Conservation (phyloP, 768 basidiomycete species). For the Auricularia sp. region DNA sequence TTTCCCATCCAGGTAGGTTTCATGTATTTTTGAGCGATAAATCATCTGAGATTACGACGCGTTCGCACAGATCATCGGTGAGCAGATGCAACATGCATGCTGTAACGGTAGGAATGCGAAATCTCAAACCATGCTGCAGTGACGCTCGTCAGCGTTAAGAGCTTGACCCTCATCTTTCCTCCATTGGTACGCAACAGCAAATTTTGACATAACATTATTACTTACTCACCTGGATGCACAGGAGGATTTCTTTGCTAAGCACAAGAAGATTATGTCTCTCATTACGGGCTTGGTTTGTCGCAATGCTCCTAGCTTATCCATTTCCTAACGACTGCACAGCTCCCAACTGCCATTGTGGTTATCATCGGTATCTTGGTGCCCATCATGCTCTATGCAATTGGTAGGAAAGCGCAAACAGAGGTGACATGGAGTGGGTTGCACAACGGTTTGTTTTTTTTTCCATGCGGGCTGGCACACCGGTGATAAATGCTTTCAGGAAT, state of each 20-base stretch:
- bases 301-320: conserved; percentile 1
- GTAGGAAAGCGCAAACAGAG: conserved; percentile 29
- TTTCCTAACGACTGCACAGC: conserved; percentile 9
- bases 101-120: not conserved
- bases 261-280: conserved; percentile 11
- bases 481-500: conserved; percentile 8
- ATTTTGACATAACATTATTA: not conserved
- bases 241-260: not conserved
- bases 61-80: no score
- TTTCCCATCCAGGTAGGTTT: not conserved
- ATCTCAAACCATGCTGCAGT: not conserved
- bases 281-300: conserved; percentile 17
- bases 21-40: not conserved
- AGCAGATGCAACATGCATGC: no score
- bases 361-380: conserved; percentile 30
- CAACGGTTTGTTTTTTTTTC: conserved; percentile 13
- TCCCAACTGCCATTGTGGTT: conserved; percentile 31
- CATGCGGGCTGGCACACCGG: not conserved
- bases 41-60: no score
- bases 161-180: not conserved
- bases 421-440: conserved; percentile 27
- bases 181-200: not conserved
- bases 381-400: conserved; percentile 26
- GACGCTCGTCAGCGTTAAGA: not conserved
- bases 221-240: not conserved